A percentile compares a stretch with the other conserved stretches of the same genome.
Conservation (phyloP, 345 rosid genomes). For the Salix udensis region DNA sequence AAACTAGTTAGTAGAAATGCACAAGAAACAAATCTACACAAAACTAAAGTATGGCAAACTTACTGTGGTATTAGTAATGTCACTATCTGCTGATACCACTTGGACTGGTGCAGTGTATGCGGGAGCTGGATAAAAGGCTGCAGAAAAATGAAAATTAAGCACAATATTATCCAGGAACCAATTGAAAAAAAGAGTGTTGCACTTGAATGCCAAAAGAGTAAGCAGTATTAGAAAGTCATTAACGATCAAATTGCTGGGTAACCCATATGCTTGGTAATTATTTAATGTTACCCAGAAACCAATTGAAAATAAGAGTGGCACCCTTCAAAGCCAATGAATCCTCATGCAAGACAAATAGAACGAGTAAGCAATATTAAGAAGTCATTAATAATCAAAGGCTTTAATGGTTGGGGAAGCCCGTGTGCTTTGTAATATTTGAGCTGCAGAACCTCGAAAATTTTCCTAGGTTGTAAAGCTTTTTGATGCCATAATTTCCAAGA, state of each 20-base stretch:
- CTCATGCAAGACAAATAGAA: too few species aligned
- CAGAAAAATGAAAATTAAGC: constrained; percentile 6
- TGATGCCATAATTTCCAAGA: neutral
- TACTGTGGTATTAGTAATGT: constrained; percentile 77
- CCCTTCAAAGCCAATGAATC: neutral
- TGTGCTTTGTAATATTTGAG: neutral
- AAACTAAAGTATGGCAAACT: constrained; percentile 23
- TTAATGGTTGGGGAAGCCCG: neutral
- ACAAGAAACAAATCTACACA: constrained; percentile 6
- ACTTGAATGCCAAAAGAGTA: neutral
- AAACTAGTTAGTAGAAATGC: constrained; percentile 19
- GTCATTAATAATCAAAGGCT: too few species aligned
- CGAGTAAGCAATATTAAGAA: too few species aligned
- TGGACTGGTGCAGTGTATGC: constrained; percentile 61
- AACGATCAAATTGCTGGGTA: neutral
- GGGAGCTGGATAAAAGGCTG: constrained; percentile 61
- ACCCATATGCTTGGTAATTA: neutral
- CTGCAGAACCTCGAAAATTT: neutral
- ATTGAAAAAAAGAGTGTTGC: neutral
- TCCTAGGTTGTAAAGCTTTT: neutral
- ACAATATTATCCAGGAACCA: neutral
- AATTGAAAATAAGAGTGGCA: neutral
- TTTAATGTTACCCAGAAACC: neutral
- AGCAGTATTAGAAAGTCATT: too few species aligned
- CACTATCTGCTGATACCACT: constrained; percentile 63